Evolutionary conservation across 2,329 filamentous ascomycete species (phyloP).

Genomic region (Talaromyces sp.): DNA sequence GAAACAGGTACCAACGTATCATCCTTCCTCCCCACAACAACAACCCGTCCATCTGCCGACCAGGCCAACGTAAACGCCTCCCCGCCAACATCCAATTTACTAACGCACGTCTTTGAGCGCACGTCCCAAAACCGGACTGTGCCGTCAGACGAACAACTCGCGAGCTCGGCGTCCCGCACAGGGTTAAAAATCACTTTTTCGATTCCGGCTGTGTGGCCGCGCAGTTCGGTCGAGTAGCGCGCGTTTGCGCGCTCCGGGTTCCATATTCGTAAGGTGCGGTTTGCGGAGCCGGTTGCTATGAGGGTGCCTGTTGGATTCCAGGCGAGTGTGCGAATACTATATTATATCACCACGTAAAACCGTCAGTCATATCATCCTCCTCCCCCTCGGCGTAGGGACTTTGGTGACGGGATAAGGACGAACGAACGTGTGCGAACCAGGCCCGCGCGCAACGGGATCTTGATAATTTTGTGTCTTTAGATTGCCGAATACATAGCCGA

Average conservation of each 20-base stretch:
- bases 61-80: slow-evolving; percentile 51
- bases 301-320: slow-evolving; percentile 86
- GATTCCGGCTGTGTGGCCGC: slow-evolving; percentile 48
- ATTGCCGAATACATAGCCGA: slow-evolving; percentile 64
- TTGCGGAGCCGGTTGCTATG: slow-evolving; percentile 82
- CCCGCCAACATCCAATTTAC: slow-evolving; percentile 49
- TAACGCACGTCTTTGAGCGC: slow-evolving; percentile 49
- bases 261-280: slow-evolving; percentile 91
- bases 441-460: slow-evolving; percentile 58
- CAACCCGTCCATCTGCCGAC: slow-evolving; percentile 48
- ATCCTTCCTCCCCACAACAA: slow-evolving; percentile 51
- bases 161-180: slow-evolving; percentile 50
- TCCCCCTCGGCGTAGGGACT: neutral
- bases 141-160: slow-evolving; percentile 51
- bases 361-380: neutral
- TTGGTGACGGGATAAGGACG: neutral
- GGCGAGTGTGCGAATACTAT: slow-evolving; percentile 72
- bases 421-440: slow-evolving; percentile 58
- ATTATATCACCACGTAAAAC: slow-evolving; percentile 33
- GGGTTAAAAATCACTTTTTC: slow-evolving; percentile 53
- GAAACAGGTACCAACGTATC: slow-evolving; percentile 50
- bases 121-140: slow-evolving; percentile 54
- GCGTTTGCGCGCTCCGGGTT: slow-evolving; percentile 58
- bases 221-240: slow-evolving; percentile 50
- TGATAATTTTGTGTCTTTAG: slow-evolving; percentile 71